These are phyloP conservation scores for Pelargonium citronellum DNA, from an alignment of 441 rosid genomes.

Conservation along the genomic window DNA sequence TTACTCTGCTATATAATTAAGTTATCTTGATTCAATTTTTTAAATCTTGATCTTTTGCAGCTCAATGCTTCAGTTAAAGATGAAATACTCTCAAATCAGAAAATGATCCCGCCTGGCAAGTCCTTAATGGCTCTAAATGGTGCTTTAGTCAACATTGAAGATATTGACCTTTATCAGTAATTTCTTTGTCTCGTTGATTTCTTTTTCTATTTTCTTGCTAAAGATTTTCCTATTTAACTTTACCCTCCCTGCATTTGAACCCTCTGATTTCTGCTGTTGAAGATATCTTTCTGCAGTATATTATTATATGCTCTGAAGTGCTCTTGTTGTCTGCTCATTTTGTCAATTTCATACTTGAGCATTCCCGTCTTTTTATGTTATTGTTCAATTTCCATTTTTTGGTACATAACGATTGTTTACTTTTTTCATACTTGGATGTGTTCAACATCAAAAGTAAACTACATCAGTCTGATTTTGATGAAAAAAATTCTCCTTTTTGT, in stretches of 20 bases:
- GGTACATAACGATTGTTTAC: background rate
- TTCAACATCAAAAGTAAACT: background rate
- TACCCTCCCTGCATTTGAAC: background rate
- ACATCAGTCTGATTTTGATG: constrained; percentile 17
- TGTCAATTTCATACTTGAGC: background rate
- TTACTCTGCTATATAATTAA: background rate
- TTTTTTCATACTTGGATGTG: background rate
- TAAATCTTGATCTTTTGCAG: constrained; percentile 39
- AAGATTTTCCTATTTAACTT: background rate
- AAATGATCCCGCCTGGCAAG: constrained; percentile 95
- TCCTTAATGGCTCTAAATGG: constrained; percentile 94
- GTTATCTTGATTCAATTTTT: constrained; percentile 14
- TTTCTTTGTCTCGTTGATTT: constrained; percentile 29
- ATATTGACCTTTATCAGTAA: constrained; percentile 87
- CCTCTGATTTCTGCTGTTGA: background rate
- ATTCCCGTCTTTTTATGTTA: background rate
- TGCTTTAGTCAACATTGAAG: constrained; percentile 87
- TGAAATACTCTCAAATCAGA: constrained; percentile 87
- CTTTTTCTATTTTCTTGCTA: constrained; percentile 8
- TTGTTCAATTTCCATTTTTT: background rate
- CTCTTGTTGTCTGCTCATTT: background rate
- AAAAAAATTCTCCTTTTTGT: constrained; percentile 2
- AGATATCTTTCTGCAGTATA: background rate
- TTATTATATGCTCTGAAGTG: too few relatives aligned
- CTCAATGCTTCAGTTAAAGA: constrained; percentile 84